Conservation (phyloP, 2,329 filamentous ascomycete genomes). For the Aspergillus quadricinctus region DNA sequence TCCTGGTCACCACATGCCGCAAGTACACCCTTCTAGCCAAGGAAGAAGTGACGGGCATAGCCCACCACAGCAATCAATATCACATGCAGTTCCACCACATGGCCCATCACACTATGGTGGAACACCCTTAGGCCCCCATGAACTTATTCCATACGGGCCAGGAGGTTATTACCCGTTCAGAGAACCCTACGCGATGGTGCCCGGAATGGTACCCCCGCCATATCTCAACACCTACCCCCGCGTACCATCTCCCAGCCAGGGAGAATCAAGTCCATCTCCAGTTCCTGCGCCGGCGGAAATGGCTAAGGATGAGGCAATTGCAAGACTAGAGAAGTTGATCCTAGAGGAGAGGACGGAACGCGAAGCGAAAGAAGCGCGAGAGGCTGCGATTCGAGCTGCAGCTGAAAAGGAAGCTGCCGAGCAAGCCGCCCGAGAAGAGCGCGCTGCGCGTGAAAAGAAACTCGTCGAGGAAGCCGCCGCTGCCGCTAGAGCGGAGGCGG, state of each 20-base stretch:
- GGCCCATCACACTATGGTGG: slow-evolving; percentile 26
- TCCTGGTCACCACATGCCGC: slow-evolving; percentile 23
- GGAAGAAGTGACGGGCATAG: slow-evolving; percentile 28
- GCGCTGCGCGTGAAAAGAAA: slow-evolving; percentile 39
- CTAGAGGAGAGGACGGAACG: slow-evolving; percentile 41
- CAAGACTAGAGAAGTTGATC: slow-evolving; percentile 58
- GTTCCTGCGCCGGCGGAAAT: slow-evolving; percentile 44
- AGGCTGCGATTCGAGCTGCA: slow-evolving; percentile 38
- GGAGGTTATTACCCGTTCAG: slow-evolving; percentile 33
- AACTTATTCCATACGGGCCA: slow-evolving; percentile 36
- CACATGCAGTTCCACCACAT: slow-evolving; percentile 24
- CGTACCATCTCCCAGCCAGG: slow-evolving; percentile 29
- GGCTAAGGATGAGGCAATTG: slow-evolving; percentile 53
- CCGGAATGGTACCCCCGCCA: slow-evolving; percentile 31
- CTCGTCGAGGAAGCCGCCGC: slow-evolving; percentile 41
- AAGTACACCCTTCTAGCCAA: slow-evolving; percentile 16
- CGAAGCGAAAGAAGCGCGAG: slow-evolving; percentile 35
- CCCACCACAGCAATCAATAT: slow-evolving; percentile 26
- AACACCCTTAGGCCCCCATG: slow-evolving; percentile 30
- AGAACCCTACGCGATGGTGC: slow-evolving; percentile 30
- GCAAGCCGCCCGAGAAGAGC: slow-evolving; percentile 29
- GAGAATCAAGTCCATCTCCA: slow-evolving; percentile 24
- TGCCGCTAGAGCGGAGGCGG: slow-evolving; percentile 48
- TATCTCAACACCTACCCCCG: slow-evolving; percentile 36
- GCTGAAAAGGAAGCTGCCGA: slow-evolving; percentile 51